Evolutionary conservation across 1,139 yeast species (phyloP).

Genomic region (Hansenula sp.): DNA sequence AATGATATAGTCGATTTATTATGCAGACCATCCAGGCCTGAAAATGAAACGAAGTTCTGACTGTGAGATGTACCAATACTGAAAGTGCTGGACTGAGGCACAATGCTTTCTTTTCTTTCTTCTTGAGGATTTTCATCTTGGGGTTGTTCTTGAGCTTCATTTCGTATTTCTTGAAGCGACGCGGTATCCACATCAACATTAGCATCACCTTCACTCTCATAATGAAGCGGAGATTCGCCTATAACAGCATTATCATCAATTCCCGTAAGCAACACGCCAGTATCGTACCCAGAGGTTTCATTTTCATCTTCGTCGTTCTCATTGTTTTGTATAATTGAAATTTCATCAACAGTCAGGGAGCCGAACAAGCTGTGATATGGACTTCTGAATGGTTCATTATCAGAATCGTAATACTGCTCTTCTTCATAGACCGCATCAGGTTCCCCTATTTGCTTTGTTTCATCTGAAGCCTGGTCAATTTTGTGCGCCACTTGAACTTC

Average conservation of each 20-base stretch:
- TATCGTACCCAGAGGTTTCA: constrained; percentile 16
- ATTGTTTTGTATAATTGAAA: constrained; percentile 3
- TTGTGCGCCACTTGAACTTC: no score
- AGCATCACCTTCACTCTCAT: no score
- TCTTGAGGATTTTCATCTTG: no score
- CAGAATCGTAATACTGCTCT: constrained; percentile 21
- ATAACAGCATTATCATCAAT: neutral
- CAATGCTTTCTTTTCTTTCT: no score
- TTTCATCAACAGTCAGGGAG: constrained; percentile 8
- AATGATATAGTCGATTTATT: constrained; percentile 6
- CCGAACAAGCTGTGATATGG: constrained; percentile 23
- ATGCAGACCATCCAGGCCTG: no score
- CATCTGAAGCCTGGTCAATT: no score
- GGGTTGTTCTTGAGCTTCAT: neutral
- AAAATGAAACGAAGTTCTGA: no score
- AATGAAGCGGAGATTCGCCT: no score
- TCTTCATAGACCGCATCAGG: constrained; percentile 7
- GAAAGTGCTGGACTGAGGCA: no score
- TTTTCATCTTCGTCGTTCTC: neutral
- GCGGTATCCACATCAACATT: no score
- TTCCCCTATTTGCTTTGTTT: neutral
- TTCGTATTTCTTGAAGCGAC: no score
- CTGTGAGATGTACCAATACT: no score
- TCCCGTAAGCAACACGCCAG: neutral
- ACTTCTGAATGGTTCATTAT: constrained; percentile 19